phyloP scores from a whole-genome alignment of 1,284 basidiomycete species.

The Ustilago hordei region DNA sequence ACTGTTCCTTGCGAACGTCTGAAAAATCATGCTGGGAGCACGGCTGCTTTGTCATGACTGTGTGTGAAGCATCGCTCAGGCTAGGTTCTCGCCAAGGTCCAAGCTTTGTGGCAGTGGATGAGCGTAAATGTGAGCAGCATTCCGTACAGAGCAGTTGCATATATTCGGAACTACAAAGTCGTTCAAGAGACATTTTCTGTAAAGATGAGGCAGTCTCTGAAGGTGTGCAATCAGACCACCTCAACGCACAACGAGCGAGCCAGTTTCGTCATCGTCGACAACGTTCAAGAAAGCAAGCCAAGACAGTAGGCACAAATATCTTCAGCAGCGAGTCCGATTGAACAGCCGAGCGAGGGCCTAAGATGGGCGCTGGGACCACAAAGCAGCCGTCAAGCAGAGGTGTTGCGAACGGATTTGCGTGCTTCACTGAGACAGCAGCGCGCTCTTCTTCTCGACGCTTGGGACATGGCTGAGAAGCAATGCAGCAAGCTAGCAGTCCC shows the following conservation, averaged over 20 bases:
- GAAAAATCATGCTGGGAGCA: too few species aligned
- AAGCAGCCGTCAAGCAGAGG: constrained; percentile 15
- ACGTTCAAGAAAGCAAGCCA: neutral
- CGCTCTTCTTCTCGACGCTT: constrained; percentile 1
- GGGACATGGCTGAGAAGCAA: constrained; percentile 1
- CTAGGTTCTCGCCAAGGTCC: neutral
- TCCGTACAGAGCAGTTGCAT: constrained; percentile 19
- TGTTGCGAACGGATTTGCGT: constrained; percentile 5
- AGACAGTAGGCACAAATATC: neutral
- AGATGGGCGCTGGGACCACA: neutral
- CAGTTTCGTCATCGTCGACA: constrained; percentile 3
- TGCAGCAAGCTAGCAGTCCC: constrained; percentile 8
- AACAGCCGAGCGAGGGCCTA: neutral
- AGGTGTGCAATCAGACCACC: neutral
- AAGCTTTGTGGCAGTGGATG: neutral
- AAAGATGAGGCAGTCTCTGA: neutral
- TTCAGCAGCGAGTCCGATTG: neutral
- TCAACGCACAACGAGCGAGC: neutral
- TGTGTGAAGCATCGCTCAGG: neutral
- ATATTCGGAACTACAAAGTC: constrained; percentile 7
- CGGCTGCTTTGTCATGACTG: neutral
- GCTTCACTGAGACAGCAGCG: constrained; percentile 22
- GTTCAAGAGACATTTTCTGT: neutral
- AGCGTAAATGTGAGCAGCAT: constrained; percentile 16
- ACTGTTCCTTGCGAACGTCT: too few species aligned